Base-by-base conservation (phyloP, 768 basidiomycete species). In the Leccinum aurantiacum region DNA sequence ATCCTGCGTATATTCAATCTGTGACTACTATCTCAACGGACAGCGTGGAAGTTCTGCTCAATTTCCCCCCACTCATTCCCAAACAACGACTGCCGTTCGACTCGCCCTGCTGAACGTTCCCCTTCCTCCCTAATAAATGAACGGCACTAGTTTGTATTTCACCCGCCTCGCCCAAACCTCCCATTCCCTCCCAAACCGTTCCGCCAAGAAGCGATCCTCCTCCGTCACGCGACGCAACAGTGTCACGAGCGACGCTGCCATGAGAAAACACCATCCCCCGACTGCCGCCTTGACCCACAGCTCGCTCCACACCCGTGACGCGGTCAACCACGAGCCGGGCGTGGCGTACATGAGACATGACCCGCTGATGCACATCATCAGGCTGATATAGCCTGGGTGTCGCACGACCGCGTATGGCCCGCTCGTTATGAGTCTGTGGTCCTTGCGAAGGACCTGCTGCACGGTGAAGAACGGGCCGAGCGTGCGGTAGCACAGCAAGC, bases 401-500 rank as follows among this genome's bases (percentile, higher is more conserved):
- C 73, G 69, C 4, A 74, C 64, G 24, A 66, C 27, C 1, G 61
- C n/a, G 31, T 74, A 75, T 1, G 68, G 69, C 2, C 71, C 72
- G 0, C 31, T 56, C n/a, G 69, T 74, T 15, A 74, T 48, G 22
- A 75, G 62, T 27, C 37, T 63, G 54, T 67, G 71, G 0, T 65
- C 62, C 22, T 62, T 61, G 25, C 62, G 58, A 11, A 71, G n/a
- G 33, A 65, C 63, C 15, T 65, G 62, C 10, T 62, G 44, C 22
- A 64, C 63, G 1, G 66, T 74, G 25, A 64, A 74, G 25, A 57
- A 49, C 1, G 47, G 53, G 1, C 72, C 72, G 14, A 72, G 68
- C 5, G 48, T 37, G 14, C 49, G 59, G 15, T 59, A 66, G 22
- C 62, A 59, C 7, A 41, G 65, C 63, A n/a, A 63, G 57, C 13